A percentile compares a stretch with the other conserved stretches of the same genome.
Evolutionary conservation across 208 protist species (phyloP).

Genomic region (Wallacemonas sp.): DNA sequence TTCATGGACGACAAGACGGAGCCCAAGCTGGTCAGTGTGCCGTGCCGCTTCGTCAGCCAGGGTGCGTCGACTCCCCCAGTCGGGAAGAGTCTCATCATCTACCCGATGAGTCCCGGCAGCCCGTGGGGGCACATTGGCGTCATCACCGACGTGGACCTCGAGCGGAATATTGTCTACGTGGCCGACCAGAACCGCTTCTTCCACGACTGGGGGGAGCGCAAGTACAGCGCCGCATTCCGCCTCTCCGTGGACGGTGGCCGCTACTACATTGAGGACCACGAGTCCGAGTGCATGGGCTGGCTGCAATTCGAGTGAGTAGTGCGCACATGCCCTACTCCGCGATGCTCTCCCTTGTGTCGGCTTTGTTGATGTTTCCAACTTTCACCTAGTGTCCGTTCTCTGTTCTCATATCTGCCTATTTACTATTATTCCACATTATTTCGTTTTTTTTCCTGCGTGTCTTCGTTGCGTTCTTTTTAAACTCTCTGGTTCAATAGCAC

Average conservation of each 20-base stretch:
- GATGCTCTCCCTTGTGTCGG: constrained; percentile 20
- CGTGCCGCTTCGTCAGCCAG: constrained; percentile 51
- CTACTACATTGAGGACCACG: constrained; percentile 67
- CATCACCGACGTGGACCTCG: constrained; percentile 61
- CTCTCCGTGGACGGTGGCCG: constrained; percentile 40
- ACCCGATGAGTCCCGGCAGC: constrained; percentile 62
- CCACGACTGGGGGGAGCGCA: constrained; percentile 50
- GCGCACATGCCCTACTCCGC: too few species aligned
- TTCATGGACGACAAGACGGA: constrained; percentile 16
- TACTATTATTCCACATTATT: background rate
- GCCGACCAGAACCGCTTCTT: constrained; percentile 88
- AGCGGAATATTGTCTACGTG: constrained; percentile 40
- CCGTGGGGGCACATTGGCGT: constrained; percentile 82
- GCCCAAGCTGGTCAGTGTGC: constrained; percentile 40
- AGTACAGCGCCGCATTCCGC: constrained; percentile 58
- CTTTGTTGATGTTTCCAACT: too few species aligned
- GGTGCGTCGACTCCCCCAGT: constrained; percentile 49
- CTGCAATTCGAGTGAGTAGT: constrained; percentile 30
- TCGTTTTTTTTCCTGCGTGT: background rate
- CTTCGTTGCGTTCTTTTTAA: too few species aligned
- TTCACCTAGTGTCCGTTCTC: too few species aligned
- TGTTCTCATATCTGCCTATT: background rate
- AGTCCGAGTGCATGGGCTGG: constrained; percentile 69
- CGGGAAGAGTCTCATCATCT: constrained; percentile 71
- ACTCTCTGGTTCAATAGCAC: too few species aligned